Percentiles rank a stretch among this genome's conserved stretches.
These are phyloP conservation scores for Mycena latifolia DNA, from an alignment of 768 basidiomycete species.

Conservation along the genomic window DNA sequence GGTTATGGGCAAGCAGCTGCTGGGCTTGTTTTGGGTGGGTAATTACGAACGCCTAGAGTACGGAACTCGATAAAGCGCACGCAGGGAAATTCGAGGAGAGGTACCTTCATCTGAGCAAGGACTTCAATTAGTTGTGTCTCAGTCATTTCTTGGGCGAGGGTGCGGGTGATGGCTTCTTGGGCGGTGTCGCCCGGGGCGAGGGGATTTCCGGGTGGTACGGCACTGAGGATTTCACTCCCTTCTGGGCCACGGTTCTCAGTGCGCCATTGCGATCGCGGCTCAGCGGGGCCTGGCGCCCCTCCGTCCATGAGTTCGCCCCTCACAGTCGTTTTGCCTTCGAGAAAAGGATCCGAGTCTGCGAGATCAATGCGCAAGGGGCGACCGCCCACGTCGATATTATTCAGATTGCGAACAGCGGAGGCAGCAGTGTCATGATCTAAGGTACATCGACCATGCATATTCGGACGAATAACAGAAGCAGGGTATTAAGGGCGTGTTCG, in stretches of 20 bases:
- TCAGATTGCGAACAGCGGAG: constrained; percentile 96
- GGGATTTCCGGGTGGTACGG: constrained; percentile 82
- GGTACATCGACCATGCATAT: constrained; percentile 25
- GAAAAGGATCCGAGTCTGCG: constrained; percentile 92
- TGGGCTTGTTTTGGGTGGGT: constrained; percentile 93
- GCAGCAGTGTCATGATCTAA: constrained; percentile 95
- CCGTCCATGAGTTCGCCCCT: constrained; percentile 85
- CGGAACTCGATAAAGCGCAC: constrained; percentile 7
- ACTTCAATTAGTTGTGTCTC: constrained; percentile 92
- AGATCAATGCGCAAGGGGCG: constrained; percentile 94
- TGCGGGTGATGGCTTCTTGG: constrained; percentile 88
- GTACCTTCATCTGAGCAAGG: constrained; percentile 97
- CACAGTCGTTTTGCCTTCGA: constrained; percentile 91
- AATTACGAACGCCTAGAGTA: constrained; percentile 87
- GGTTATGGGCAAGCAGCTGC: constrained; percentile 81
- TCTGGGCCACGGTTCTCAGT: constrained; percentile 53
- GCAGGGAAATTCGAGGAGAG: constrained; percentile 41
- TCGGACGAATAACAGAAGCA: constrained; percentile 28
- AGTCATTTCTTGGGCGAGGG: constrained; percentile 80
- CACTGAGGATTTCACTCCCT: constrained; percentile 67
- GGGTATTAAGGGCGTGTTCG: constrained; percentile 17
- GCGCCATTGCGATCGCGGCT: constrained; percentile 67
- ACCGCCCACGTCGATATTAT: constrained; percentile 92
- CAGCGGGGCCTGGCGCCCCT: constrained; percentile 67
- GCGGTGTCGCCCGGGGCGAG: constrained; percentile 77